A percentile compares a stretch with the other conserved stretches of the same genome.
These are phyloP conservation scores for Daldinia eschscholtzii DNA, from an alignment of 2,329 filamentous ascomycete species.

Conservation along the genomic window DNA sequence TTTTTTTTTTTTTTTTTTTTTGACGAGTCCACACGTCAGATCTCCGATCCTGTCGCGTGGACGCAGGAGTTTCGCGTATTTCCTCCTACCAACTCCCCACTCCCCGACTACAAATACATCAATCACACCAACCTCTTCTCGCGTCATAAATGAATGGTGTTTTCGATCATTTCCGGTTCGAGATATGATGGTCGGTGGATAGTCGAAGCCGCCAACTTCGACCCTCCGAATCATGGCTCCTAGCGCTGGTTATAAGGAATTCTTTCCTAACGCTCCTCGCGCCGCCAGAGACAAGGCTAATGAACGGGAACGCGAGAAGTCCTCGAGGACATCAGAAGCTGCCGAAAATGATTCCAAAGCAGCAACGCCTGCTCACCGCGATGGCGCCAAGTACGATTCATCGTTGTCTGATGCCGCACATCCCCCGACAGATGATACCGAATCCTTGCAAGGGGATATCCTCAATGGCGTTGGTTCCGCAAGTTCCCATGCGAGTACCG, in stretches of 20 bases:
- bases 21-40: constrained; percentile 52
- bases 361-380: constrained; percentile 52
- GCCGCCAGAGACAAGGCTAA: constrained; percentile 70
- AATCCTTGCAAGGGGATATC: constrained; percentile 72
- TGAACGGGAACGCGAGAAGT: constrained; percentile 72
- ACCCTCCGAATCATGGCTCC: constrained; percentile 73
- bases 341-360: constrained; percentile 49
- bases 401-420: constrained; percentile 55
- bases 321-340: constrained; percentile 53
- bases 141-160: constrained; percentile 55
- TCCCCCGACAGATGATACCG: constrained; percentile 66
- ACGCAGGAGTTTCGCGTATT: constrained; percentile 52
- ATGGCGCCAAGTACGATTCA: constrained; percentile 53
- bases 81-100: constrained; percentile 36
- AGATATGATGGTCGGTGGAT: constrained; percentile 70
- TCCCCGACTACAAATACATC: constrained; percentile 40
- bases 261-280: constrained; percentile 83
- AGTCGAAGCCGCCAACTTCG: constrained; percentile 64
- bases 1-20: constrained; percentile 16
- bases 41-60: constrained; percentile 54
- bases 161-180: constrained; percentile 52
- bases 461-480: constrained; percentile 78
- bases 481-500: constrained; percentile 77
- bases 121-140: constrained; percentile 41
- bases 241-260: constrained; percentile 88